These are phyloP conservation scores for Cyanidiococcus yangmingshanensis DNA, from an alignment of 23 red algal genomes.

Conservation along the genomic window DNA sequence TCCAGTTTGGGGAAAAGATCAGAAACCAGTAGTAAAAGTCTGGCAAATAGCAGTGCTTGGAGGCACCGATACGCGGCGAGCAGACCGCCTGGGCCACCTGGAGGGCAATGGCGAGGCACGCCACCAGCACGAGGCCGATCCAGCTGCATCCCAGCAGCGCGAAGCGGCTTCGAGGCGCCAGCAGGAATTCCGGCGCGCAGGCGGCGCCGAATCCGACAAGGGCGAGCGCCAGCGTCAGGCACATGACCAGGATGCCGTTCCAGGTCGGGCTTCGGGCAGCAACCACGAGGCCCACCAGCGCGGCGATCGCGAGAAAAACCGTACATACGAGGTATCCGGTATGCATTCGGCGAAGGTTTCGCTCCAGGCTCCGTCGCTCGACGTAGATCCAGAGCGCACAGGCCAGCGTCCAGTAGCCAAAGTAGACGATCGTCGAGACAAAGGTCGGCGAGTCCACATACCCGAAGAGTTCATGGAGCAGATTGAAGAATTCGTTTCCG, in stretches of 20 bases:
- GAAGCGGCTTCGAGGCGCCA: constrained; percentile 15
- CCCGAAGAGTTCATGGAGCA: constrained; percentile 71
- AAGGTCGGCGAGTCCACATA: constrained; percentile 70
- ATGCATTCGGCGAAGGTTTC: constrained; percentile 17
- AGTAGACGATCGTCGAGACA: constrained; percentile 46
- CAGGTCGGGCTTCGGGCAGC: constrained; percentile 38
- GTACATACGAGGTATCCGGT: constrained; percentile 17
- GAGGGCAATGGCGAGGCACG: constrained; percentile 19
- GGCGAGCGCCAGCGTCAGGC: constrained; percentile 32
- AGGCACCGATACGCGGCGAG: constrained; percentile 20
- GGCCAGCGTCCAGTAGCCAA: constrained; percentile 59
- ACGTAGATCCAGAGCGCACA: constrained; percentile 27
- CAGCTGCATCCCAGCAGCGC: constrained; percentile 19
- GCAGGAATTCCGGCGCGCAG: constrained; percentile 14
- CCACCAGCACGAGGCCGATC: constrained; percentile 29
- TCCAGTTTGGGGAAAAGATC: constrained; percentile 42
- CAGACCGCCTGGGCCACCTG: constrained; percentile 40
- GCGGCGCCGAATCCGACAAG: neutral
- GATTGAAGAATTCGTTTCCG: constrained; percentile 61
- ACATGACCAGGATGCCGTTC: constrained; percentile 44
- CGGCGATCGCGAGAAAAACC: constrained; percentile 24
- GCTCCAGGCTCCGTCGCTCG: constrained; percentile 33
- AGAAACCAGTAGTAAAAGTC: constrained; percentile 67
- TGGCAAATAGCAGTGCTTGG: constrained; percentile 9
- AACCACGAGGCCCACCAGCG: constrained; percentile 44